These are phyloP conservation scores for Akanthomyces lecanii DNA, from an alignment of 2,329 filamentous ascomycete species.

Conservation along the genomic window DNA sequence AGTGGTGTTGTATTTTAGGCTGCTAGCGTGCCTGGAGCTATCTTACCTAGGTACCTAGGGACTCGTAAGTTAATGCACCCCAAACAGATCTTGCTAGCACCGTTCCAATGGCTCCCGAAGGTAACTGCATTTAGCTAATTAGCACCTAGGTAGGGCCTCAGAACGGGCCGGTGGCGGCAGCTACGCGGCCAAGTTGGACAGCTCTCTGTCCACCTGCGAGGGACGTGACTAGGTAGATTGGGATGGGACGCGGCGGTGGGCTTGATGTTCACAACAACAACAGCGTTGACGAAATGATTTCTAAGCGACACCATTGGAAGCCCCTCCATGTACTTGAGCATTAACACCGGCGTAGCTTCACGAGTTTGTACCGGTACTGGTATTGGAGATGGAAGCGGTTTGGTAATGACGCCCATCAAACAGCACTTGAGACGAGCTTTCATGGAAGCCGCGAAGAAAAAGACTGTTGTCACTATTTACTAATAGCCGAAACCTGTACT, in stretches of 20 bases:
- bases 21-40: not conserved
- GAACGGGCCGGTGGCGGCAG: constrained; percentile 2
- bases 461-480: too few species aligned
- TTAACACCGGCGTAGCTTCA: too few species aligned
- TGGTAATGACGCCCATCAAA: too few species aligned
- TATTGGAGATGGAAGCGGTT: too few species aligned
- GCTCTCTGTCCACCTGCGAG: not conserved
- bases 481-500: too few species aligned
- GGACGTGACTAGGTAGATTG: not conserved
- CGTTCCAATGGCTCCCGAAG: not conserved
- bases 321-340: too few species aligned
- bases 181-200: not conserved
- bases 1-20: not conserved
- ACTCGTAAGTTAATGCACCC: too few species aligned
- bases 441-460: too few species aligned
- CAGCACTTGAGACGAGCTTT: too few species aligned
- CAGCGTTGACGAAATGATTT: not conserved
- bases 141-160: not conserved
- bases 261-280: not conserved
- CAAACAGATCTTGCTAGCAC: not conserved
- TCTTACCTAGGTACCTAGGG: not conserved
- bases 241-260: not conserved
- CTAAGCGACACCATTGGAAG: not conserved
- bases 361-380: too few species aligned
- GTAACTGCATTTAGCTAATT: not conserved